Percentiles rank a stretch among this genome's conserved stretches.
Evolutionary conservation across 2,329 filamentous ascomycete genomes (phyloP).

Genomic region (Hypoxylon sp.): DNA sequence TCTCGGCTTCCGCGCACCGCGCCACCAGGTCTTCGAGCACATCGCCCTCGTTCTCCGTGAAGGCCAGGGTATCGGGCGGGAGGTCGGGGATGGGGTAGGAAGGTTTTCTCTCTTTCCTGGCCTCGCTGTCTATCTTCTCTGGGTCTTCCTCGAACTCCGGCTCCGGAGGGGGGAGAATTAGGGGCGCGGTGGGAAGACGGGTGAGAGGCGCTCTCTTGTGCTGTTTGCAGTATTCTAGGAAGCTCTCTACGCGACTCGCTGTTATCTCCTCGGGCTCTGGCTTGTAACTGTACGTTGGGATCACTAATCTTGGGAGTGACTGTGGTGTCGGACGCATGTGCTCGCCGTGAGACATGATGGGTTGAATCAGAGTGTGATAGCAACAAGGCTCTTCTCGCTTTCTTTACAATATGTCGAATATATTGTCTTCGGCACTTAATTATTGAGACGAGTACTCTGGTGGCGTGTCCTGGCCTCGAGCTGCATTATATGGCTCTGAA

Average conservation of each 20-base stretch:
- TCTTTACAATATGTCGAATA: background rate
- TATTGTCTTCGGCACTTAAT: background rate
- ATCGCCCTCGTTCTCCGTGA: conserved; percentile 21
- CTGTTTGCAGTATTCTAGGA: conserved; percentile 14
- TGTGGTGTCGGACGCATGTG: conserved; percentile 19
- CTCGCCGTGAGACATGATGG: conserved; percentile 6
- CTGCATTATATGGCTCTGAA: background rate
- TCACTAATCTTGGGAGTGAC: conserved; percentile 17
- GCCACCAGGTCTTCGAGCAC: conserved; percentile 1
- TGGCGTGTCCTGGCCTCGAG: background rate
- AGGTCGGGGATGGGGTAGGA: background rate
- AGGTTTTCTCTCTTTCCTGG: background rate
- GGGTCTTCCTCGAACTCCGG: background rate
- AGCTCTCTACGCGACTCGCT: conserved; percentile 4
- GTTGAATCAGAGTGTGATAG: background rate
- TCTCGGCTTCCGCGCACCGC: conserved; percentile 3
- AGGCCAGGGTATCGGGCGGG: conserved; percentile 4
- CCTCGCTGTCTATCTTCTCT: background rate
- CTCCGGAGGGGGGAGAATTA: background rate
- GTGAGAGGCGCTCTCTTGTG: conserved; percentile 18
- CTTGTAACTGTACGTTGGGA: conserved; percentile 1
- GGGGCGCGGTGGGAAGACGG: conserved; percentile 1
- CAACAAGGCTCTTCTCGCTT: background rate
- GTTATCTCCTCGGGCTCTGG: conserved; percentile 31
- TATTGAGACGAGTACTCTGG: background rate